Conservation (phyloP, 2,329 filamentous ascomycete genomes). For the Monosporascus sp. region DNA sequence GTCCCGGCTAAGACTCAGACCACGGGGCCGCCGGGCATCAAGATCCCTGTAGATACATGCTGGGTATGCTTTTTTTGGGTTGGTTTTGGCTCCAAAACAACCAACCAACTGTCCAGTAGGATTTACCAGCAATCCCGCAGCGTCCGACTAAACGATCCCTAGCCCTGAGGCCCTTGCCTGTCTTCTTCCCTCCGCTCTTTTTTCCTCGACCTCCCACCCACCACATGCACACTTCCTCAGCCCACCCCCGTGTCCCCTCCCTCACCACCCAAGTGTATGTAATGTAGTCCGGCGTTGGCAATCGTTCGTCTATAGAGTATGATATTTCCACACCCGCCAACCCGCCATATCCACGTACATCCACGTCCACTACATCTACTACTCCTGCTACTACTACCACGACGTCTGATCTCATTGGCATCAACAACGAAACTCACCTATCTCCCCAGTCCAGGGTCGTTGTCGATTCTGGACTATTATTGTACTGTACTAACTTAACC, state of each 20-base stretch:
- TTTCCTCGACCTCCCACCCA: neutral
- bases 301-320: slow-evolving; percentile 21
- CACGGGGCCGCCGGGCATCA: neutral
- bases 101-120: neutral
- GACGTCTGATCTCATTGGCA: neutral
- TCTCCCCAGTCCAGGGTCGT: slow-evolving; percentile 24
- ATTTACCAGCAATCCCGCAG: neutral
- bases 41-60: neutral
- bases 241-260: slow-evolving; percentile 12
- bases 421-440: slow-evolving; percentile 7
- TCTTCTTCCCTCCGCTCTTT: neutral
- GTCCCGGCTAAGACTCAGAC: neutral
- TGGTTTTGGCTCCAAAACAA: neutral
- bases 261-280: slow-evolving; percentile 5
- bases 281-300: no score
- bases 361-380: neutral
- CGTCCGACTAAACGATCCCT: neutral
- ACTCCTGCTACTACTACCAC: neutral
- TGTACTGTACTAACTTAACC: slow-evolving; percentile 16
- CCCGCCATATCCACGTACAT: neutral
- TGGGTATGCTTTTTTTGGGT: neutral
- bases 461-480: slow-evolving; percentile 4
- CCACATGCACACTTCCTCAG: neutral
- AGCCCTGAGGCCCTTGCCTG: neutral
- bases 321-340: slow-evolving; percentile 28